Base-by-base conservation (phyloP, 306 rosid species). In the Delonix regia region DNA sequence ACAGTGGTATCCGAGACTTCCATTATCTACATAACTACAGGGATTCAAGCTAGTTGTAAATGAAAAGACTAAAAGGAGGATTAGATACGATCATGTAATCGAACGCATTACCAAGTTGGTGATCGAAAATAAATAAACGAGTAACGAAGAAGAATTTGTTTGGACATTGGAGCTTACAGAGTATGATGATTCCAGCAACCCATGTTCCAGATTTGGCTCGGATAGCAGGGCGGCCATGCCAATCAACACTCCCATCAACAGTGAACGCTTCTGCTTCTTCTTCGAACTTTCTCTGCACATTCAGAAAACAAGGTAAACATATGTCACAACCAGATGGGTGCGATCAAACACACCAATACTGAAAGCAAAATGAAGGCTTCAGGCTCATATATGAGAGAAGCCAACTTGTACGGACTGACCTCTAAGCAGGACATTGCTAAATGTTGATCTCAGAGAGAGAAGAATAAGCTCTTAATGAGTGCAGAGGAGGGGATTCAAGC, bases 191-290 rank as follows among this genome's bases (percentile, higher is more conserved):
- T 83, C 96, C 99, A 39, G 98, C 98, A 69, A 85, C 74, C 99
- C 99, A 93, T 83, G 85, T 79, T 15, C 99, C 99, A 19, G 98
- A 88, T 90, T 93, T 91, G 65, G 81, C 67, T 82, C 89, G 84
- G 71, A 93, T 87, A 69, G 99, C 98, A 21, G 92, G 93, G 5
- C 82, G 85, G 28, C 96, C 97, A 81, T 87, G 88, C 98, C 88
- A 87, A 78, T 91, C 99, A 59, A 93, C 90, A 24, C 87, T 89
- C 2, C 99, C 97, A 86, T 95, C 99, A 84, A 86, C 88, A 68
- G 97, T 91, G 53, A 68, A 45, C 34, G 56, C 87, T 25, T 88
- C 90, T 79, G 71, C 28, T 25, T 86, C 98, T 61, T 84, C 89
- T 83, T 88, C 84, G 52, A 75, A 87, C 49, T 89, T 85, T 0